Base-by-base conservation (phyloP, 371 early-diverging fungal species). In the Haplosporangium sp. region DNA sequence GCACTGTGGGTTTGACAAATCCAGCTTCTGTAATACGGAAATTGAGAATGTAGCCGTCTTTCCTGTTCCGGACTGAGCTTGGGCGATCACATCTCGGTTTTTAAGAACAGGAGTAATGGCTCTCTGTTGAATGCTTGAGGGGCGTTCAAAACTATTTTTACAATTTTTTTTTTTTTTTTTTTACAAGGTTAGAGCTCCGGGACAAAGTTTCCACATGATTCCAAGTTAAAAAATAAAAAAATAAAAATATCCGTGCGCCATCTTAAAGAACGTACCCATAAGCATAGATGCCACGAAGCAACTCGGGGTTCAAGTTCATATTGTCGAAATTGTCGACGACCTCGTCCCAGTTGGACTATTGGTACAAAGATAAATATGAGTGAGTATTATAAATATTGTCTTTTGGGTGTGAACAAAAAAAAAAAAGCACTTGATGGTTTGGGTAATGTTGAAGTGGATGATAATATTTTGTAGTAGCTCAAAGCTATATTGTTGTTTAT, bases 51-150 rank as follows among this genome's bases (percentile, higher is more conserved):
- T 97, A 69, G 96, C 98, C 37, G 98, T 98, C 83, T 98, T 98
- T 77, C 99, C 99, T 61, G 98, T 98, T 86, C 99, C 98, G 75
- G 97, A 97, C 84, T 97, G 96, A 45, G 98, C 97, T 86, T 97
- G 97, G 44, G 96, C 96, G 79, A 96, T 96, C 72, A 97, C 95
- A 88, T 97, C 96, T 74, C 91, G 91, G 39, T 93, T 94, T 85
- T 88, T 89, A 72, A 94, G 85, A 52, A 96, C 94, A 58, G 95
- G 94, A 85, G 92, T 85, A 72, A 97, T 97, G 72, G 96, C 97
- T 83, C 94, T 90, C 81, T 95, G 94, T 86, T 97, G 97, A 89
- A 97, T 96, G 72, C 93, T 89, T 60, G 96, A 95, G 55, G 96
- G 96, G 76, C 91, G 90, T 79, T 96, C 96, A 85, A 95, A 96